phyloP scores from a whole-genome alignment of 495 filamentous ascomycete genomes.

The Penicillium waksmanii region DNA sequence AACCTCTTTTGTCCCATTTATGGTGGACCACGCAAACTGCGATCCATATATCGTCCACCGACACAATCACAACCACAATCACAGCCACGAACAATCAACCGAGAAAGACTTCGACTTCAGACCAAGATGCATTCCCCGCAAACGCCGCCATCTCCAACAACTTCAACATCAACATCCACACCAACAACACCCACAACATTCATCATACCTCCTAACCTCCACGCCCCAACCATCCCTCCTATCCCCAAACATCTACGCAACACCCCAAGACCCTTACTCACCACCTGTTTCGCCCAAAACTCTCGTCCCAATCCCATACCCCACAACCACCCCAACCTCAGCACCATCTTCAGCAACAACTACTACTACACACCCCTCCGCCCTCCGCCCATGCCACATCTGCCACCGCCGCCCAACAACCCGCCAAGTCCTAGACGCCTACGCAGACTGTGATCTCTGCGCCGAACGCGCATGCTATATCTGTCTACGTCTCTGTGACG shows the following conservation, averaged over 20 bases:
- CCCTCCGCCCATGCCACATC: constrained; percentile 54
- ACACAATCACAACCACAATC: neutral
- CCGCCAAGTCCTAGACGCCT: constrained; percentile 50
- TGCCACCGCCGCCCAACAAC: constrained; percentile 54
- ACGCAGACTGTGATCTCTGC: constrained; percentile 55
- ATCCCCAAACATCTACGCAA: constrained; percentile 29
- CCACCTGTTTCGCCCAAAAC: constrained; percentile 44
- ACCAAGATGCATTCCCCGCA: constrained; percentile 38
- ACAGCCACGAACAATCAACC: neutral
- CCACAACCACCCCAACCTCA: neutral
- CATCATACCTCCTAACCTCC: constrained; percentile 8
- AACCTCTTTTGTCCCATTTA: neutral
- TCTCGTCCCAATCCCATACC: constrained; percentile 30
- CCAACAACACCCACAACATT: constrained; percentile 19
- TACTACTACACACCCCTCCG: constrained; percentile 13
- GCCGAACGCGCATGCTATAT: constrained; percentile 53
- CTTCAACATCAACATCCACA: constrained; percentile 18
- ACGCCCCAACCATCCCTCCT: constrained; percentile 22
- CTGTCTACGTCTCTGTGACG: constrained; percentile 54
- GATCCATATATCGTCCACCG: neutral
- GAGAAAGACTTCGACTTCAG: constrained; percentile 26
- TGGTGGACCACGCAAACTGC: neutral
- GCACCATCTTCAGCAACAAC: constrained; percentile 23
- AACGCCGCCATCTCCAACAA: constrained; percentile 39
- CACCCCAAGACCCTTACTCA: constrained; percentile 31